phyloP scores from a whole-genome alignment of 1,139 yeast species.

The Taphrina flavorubra region DNA sequence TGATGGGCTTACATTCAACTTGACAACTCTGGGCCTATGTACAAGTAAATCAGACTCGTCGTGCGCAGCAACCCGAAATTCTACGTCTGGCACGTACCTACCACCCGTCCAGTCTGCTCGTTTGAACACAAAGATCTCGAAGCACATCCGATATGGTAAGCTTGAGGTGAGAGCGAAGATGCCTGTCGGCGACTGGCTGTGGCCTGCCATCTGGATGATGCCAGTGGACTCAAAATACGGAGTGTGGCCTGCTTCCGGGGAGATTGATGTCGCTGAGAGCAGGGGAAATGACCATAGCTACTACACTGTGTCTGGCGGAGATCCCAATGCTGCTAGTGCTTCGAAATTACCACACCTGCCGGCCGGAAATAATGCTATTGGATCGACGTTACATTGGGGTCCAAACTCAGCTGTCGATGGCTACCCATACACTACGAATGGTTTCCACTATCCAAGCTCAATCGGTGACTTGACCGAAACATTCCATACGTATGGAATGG shows the following conservation, averaged over 20 bases:
- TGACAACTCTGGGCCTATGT: conserved; percentile 44
- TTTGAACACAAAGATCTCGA: conserved; percentile 41
- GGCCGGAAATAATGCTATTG: conserved; percentile 44
- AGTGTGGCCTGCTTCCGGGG: conserved; percentile 46
- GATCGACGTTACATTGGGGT: conserved; percentile 46
- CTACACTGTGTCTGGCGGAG: conserved; percentile 21
- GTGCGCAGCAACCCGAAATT: conserved; percentile 44
- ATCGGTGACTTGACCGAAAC: conserved; percentile 40
- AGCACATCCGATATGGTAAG: conserved; percentile 44
- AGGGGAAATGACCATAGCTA: conserved; percentile 46
- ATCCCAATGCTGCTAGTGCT: conserved; percentile 16
- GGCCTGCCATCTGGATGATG: conserved; percentile 47
- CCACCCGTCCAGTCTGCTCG: conserved; percentile 46
- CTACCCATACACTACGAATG: conserved; percentile 41
- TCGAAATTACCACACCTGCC: conserved; percentile 21
- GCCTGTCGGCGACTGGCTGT: conserved; percentile 46
- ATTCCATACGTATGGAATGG: conserved; percentile 45
- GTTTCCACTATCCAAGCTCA: conserved; percentile 39
- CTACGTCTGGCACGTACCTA: conserved; percentile 40
- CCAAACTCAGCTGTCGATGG: conserved; percentile 40
- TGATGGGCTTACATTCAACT: conserved; percentile 44
- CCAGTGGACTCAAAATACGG: conserved; percentile 44
- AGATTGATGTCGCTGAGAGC: conserved; percentile 45
- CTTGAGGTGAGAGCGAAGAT: conserved; percentile 45
- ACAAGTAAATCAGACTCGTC: conserved; percentile 38